Evolutionary conservation across 169 alveolate genomes (phyloP).

Genomic region (Cryptosporidium viatorum): DNA sequence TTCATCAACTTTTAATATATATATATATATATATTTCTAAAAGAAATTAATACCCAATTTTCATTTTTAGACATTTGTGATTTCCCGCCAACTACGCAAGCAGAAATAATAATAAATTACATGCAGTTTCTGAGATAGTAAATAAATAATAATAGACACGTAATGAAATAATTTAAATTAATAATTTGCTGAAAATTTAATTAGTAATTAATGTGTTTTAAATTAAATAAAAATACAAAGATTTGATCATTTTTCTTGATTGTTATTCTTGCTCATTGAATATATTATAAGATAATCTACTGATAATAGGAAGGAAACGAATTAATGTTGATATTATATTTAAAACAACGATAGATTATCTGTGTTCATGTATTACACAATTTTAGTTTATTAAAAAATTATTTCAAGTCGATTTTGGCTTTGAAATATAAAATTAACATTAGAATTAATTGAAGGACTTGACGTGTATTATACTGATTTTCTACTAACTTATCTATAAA

Average conservation of each 20-base stretch:
- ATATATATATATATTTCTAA: too few relatives aligned
- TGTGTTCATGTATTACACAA: too few relatives aligned
- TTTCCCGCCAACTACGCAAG: conserved; percentile 38
- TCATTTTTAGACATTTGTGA: conserved; percentile 1
- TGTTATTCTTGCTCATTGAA: too few relatives aligned
- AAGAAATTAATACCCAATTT: neutral
- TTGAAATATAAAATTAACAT: neutral
- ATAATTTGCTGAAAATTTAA: too few relatives aligned
- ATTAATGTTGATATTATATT: too few relatives aligned
- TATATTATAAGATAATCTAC: neutral
- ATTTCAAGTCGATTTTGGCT: neutral
- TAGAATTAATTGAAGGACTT: neutral
- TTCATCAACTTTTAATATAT: neutral
- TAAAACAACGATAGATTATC: too few relatives aligned
- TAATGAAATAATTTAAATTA: neutral
- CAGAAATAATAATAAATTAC: neutral
- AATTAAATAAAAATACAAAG: too few relatives aligned
- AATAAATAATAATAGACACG: conserved; percentile 10
- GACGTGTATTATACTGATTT: neutral
- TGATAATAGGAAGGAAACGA: neutral
- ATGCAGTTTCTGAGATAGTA: neutral
- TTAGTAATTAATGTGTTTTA: too few relatives aligned
- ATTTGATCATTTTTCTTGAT: too few relatives aligned
- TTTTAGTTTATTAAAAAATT: too few relatives aligned
- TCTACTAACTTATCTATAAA: neutral